Conservation (phyloP, 2,329 filamentous ascomycete species). For the Fusarium secorum region DNA sequence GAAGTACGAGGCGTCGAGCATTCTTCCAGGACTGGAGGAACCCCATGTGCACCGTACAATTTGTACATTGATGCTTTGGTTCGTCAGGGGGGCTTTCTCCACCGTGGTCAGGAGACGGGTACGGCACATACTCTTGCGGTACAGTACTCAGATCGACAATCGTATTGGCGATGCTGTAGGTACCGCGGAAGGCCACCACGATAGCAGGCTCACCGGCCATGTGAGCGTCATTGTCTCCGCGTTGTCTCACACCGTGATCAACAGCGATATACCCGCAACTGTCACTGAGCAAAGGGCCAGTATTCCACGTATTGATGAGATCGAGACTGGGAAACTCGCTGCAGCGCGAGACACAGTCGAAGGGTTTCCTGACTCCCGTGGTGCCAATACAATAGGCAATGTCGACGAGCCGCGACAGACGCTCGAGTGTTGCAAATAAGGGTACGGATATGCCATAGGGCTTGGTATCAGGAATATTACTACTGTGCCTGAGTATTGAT, state of each 20-base stretch:
- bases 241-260: constrained; percentile 63
- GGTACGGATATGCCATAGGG: constrained; percentile 54
- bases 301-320: constrained; percentile 87
- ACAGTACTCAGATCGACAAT: constrained; percentile 89
- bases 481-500: constrained; percentile 12
- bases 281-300: constrained; percentile 84
- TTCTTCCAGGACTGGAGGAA: constrained; percentile 87
- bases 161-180: constrained; percentile 92
- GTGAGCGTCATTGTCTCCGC: constrained; percentile 15
- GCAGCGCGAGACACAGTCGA: constrained; percentile 85
- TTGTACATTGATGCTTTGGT: constrained; percentile 69
- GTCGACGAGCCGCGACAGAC: constrained; percentile 89
- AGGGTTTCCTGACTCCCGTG: constrained; percentile 82
- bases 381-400: constrained; percentile 93
- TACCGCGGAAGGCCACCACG: constrained; percentile 89
- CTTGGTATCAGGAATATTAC: neutral
- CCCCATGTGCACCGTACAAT: constrained; percentile 92
- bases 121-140: constrained; percentile 90
- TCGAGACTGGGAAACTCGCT: constrained; percentile 81
- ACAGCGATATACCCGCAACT: constrained; percentile 93
- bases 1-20: constrained; percentile 74
- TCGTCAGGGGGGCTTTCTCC: constrained; percentile 45
- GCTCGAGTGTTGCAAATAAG: constrained; percentile 83
- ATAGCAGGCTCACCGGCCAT: constrained; percentile 56
- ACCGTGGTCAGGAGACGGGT: constrained; percentile 66